Evolutionary conservation across 2,329 filamentous ascomycete species (phyloP).

Genomic region (Fusarium sp.): DNA sequence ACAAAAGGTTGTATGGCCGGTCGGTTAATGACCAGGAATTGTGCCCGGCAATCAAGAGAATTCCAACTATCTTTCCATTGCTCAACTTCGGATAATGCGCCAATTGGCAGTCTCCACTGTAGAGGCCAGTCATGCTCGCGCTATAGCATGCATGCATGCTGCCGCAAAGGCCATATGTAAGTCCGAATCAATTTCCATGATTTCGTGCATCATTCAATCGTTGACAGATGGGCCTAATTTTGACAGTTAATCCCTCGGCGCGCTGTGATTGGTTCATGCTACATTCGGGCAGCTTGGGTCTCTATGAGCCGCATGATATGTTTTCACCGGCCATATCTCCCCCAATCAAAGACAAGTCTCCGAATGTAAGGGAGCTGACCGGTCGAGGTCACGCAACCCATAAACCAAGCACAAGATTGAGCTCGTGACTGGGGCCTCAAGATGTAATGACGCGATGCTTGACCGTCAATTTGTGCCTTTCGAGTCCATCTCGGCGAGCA

Average conservation of each 20-base stretch:
- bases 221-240: conserved; percentile 16
- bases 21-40: conserved; percentile 14
- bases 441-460: conserved; percentile 50
- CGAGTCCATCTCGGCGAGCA: conserved; percentile 55
- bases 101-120: not conserved
- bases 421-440: conserved; percentile 34
- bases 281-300: conserved; percentile 32
- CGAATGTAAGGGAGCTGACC: conserved; percentile 40
- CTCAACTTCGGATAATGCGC: conserved; percentile 4
- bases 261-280: conserved; percentile 32
- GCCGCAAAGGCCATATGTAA: conserved; percentile 3
- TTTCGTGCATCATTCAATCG: conserved; percentile 22
- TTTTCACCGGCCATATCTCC: conserved; percentile 37
- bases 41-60: conserved; percentile 3
- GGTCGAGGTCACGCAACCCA: conserved; percentile 37
- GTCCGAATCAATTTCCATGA: conserved; percentile 14
- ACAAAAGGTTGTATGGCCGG: not conserved
- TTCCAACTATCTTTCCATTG: not conserved
- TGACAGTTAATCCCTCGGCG: conserved; percentile 25
- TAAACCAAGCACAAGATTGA: conserved; percentile 25
- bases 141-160: conserved; percentile 1
- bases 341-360: conserved; percentile 38
- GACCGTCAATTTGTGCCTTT: conserved; percentile 54
- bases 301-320: conserved; percentile 26
- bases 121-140: not conserved